Conservation (phyloP, 768 basidiomycete genomes). For the Leccinum pellstonianum region DNA sequence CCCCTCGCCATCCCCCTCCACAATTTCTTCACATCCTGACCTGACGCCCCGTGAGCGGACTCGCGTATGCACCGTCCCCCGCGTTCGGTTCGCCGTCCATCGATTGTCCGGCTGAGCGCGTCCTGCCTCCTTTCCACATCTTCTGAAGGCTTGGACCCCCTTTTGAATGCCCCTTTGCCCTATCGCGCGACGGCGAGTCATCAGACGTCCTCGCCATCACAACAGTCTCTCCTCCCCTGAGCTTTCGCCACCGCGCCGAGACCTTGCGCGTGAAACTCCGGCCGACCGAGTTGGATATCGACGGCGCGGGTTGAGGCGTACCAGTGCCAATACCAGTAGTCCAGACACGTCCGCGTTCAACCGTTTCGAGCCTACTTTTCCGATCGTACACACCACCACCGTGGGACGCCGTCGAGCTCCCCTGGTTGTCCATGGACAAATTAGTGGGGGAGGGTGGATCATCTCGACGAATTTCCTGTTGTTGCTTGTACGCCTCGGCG, state of each 20-base stretch:
- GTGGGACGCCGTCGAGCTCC: constrained; percentile 8
- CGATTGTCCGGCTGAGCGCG: constrained; percentile 12
- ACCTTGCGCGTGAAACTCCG: constrained; percentile 36
- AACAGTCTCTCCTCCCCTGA: constrained; percentile 5
- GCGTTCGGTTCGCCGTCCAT: constrained; percentile 18
- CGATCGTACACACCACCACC: constrained; percentile 13
- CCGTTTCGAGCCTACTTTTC: constrained; percentile 13
- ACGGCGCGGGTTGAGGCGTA: constrained; percentile 4
- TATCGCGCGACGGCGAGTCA: constrained; percentile 24
- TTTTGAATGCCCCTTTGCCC: constrained; percentile 14
- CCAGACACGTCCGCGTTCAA: background rate
- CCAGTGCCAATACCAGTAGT: background rate
- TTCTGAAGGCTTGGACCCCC: constrained; percentile 38
- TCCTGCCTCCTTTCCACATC: constrained; percentile 8
- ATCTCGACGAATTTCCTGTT: constrained; percentile 34
- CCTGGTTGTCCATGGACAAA: constrained; percentile 29
- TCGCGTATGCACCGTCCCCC: constrained; percentile 12
- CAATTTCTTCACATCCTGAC: constrained; percentile 13
- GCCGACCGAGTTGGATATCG: constrained; percentile 13
- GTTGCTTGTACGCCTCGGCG: constrained; percentile 45
- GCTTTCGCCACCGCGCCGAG: constrained; percentile 35
- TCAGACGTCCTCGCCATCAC: constrained; percentile 15
- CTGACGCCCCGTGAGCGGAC: constrained; percentile 8
- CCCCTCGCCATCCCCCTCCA: constrained; percentile 26
- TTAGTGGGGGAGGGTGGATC: constrained; percentile 12